phyloP scores from a whole-genome alignment of 2,329 filamentous ascomycete genomes.

The Pseudogymnoascus sp. region DNA sequence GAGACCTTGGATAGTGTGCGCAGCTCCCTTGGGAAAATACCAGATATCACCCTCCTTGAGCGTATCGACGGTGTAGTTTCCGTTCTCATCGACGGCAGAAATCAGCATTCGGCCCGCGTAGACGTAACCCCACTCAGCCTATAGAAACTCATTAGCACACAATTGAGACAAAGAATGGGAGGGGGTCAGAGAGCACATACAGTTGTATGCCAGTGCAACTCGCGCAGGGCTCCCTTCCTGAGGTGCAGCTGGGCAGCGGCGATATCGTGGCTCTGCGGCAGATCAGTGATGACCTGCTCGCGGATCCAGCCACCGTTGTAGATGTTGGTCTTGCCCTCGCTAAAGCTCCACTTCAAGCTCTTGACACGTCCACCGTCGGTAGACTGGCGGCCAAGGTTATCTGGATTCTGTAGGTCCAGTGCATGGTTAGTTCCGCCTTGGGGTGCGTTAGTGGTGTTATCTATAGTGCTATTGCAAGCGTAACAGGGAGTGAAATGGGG shows the following conservation, averaged over 20 bases:
- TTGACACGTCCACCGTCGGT: conserved; percentile 56
- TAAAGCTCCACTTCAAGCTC: conserved; percentile 63
- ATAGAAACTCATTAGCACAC: not conserved
- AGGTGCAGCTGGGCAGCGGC: conserved; percentile 60
- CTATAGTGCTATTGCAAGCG: conserved; percentile 15
- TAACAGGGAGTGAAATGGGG: not conserved
- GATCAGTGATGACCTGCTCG: conserved; percentile 57
- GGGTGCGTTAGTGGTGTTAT: not conserved
- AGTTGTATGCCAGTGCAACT: conserved; percentile 60
- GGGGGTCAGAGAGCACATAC: conserved; percentile 32
- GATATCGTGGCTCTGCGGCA: conserved; percentile 57
- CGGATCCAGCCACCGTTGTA: conserved; percentile 57
- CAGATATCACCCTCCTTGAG: conserved; percentile 56
- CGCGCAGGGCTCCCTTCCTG: conserved; percentile 54
- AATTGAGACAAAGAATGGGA: not conserved
- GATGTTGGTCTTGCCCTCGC: conserved; percentile 54
- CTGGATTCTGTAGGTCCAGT: conserved; percentile 54
- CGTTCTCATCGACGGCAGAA: conserved; percentile 54
- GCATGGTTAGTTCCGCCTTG: conserved; percentile 54
- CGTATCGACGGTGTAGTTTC: conserved; percentile 44
- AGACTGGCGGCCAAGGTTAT: conserved; percentile 50
- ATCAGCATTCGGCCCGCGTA: conserved; percentile 49
- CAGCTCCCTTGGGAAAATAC: conserved; percentile 59
- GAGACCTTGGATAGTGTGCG: conserved; percentile 55
- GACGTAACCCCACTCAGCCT: conserved; percentile 60